Base-by-base conservation (phyloP, 768 basidiomycete species). In the Hericium coralloides region DNA sequence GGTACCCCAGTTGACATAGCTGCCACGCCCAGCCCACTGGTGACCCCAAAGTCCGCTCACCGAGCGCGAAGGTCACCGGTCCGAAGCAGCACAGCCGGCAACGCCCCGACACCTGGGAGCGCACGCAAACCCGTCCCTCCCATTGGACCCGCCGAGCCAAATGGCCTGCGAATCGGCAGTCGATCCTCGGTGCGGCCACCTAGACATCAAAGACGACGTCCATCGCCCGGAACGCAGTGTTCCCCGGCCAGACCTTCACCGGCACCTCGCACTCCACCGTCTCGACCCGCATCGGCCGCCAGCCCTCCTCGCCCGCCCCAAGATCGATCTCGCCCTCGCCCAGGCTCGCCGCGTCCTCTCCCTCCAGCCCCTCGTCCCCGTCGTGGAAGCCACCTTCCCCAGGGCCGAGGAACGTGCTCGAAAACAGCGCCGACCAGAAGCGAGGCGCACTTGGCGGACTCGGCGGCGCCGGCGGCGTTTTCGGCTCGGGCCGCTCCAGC, bases 181-280 rank as follows among this genome's bases (percentile, higher is more conserved):
- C 31, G 31, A 9, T 31, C n/a, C n/a, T n/a, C n/a, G n/a, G 31
- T 9, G 31, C 8, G 31, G 31, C 7, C 48, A 18, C 48, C 22
- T 58, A 88, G 3, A 90, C 83, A 66, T 86, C 84, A 67, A 91
- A 90, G 26, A 88, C 82, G 8, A 91, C 84, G 60, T 89, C 85
- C 66, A 80, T 74, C 3, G 90, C 82, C 69, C 82, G 85, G 71
- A 90, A 93, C 47, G 85, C 87, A 4, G 91, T 95, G 71, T 92
- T 93, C 47, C 91, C 91, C 12, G 93, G 85, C 80, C 87, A 94
- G 1, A 97, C 87, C 62, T 70, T 82, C 56, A 98, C 81, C 18
- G 92, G 91, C 45, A 98, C 89, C 68, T 94, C 90, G 65, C 94
- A 97, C 69, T 97, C 95, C 17, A 98, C 92, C 58, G 85, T 89